These are phyloP conservation scores for Logfia minima DNA, from an alignment of 129 eudicot genomes.

Conservation along the genomic window DNA sequence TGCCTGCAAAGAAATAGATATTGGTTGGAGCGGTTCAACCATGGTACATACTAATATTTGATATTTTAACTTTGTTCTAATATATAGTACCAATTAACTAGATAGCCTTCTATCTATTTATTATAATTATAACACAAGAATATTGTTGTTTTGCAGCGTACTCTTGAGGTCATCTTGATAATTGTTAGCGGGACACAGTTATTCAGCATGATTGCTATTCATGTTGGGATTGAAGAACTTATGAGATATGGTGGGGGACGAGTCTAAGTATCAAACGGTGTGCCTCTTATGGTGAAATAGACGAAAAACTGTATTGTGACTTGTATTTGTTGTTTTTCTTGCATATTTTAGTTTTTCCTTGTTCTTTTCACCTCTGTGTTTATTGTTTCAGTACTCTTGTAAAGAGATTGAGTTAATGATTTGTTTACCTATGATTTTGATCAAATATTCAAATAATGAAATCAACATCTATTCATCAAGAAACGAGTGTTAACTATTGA, in stretches of 20 bases:
- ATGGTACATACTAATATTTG: conserved; percentile 38
- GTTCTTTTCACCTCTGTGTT: no score
- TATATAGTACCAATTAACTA: neutral
- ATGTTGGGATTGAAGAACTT: conserved; percentile 46
- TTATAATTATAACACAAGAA: neutral
- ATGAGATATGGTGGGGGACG: conserved; percentile 36
- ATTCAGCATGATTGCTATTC: conserved; percentile 60
- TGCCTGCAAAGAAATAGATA: conserved; percentile 81
- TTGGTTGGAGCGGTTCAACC: conserved; percentile 66
- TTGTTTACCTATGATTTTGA: neutral
- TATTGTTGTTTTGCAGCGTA: conserved; percentile 48
- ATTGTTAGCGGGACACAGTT: conserved; percentile 73
- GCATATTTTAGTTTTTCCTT: neutral
- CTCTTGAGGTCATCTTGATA: conserved; percentile 64
- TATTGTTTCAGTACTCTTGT: neutral
- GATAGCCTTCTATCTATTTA: neutral
- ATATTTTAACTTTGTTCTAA: neutral
- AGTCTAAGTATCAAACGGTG: conserved; percentile 29
- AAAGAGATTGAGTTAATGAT: neutral
- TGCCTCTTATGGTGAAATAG: conserved; percentile 9
- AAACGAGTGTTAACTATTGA: no score
- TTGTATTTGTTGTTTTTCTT: neutral
- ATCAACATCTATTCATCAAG: no score
- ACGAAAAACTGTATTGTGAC: neutral
- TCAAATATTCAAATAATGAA: no score